Percentiles rank a stretch among this genome's conserved stretches.
phyloP scores from a whole-genome alignment of 179 eudicot species.

The Amaranthus tricolor region DNA sequence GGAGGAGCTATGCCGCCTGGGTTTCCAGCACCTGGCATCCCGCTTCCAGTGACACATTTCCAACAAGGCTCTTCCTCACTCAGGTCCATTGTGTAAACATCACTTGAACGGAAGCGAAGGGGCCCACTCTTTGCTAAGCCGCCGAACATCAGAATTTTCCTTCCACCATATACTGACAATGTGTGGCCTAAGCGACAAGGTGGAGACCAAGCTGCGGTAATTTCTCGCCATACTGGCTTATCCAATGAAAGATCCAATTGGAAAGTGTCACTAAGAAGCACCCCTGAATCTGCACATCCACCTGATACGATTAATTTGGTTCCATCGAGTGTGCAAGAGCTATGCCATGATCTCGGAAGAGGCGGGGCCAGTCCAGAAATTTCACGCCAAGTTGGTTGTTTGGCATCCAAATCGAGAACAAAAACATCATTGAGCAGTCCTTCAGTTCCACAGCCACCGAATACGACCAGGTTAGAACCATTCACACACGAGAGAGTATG shows the following conservation, averaged over 20 bases:
- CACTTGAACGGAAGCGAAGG: constrained; percentile 62
- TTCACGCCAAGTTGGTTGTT: constrained; percentile 84
- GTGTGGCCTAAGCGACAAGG: constrained; percentile 86
- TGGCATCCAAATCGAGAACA: constrained; percentile 77
- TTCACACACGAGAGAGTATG: constrained; percentile 79
- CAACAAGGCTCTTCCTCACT: constrained; percentile 62
- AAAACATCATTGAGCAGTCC: constrained; percentile 87
- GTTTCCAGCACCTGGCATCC: constrained; percentile 50
- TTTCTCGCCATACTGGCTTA: constrained; percentile 72
- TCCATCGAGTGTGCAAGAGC: constrained; percentile 79
- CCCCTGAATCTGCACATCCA: constrained; percentile 85
- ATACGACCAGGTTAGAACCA: constrained; percentile 69
- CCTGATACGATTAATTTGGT: constrained; percentile 81
- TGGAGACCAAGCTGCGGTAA: constrained; percentile 64
- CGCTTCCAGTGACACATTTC: constrained; percentile 53
- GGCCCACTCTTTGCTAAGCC: constrained; percentile 83
- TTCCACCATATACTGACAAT: constrained; percentile 66
- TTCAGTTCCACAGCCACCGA: constrained; percentile 79
- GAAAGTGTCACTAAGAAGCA: constrained; percentile 66
- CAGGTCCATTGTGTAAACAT: constrained; percentile 66
- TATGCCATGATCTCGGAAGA: constrained; percentile 81
- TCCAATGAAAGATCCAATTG: constrained; percentile 62
- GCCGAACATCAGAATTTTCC: constrained; percentile 83
- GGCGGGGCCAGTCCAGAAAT: constrained; percentile 68
- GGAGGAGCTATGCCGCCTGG: constrained; percentile 66